Evolutionary conservation across 1,284 basidiomycete genomes (phyloP).

Genomic region (Clitocybe nebularis): DNA sequence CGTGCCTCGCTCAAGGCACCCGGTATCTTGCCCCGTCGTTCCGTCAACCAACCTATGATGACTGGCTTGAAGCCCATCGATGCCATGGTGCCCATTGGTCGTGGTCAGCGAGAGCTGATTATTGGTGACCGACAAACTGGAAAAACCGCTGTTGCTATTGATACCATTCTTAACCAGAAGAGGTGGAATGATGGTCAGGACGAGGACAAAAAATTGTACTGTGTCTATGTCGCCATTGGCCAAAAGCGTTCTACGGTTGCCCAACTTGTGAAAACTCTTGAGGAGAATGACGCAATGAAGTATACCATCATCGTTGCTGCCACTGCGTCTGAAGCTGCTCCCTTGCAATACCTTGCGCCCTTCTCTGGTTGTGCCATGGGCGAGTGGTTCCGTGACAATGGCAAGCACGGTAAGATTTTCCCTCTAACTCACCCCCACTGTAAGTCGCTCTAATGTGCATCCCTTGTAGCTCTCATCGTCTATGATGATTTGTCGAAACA

Average conservation of each 20-base stretch:
- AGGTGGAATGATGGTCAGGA: slow-evolving; percentile 98
- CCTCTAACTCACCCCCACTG: background rate
- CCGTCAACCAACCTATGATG: slow-evolving; percentile 99
- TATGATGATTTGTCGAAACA: slow-evolving; percentile 99
- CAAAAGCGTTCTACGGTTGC: slow-evolving; percentile 99
- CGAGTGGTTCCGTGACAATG: slow-evolving; percentile 99
- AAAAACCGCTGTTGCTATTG: slow-evolving; percentile 98
- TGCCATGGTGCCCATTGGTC: slow-evolving; percentile 99
- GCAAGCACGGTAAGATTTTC: slow-evolving; percentile 73
- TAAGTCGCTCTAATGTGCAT: slow-evolving; percentile 12
- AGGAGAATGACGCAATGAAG: slow-evolving; percentile 99
- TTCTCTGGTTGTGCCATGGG: slow-evolving; percentile 99
- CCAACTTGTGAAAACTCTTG: slow-evolving; percentile 98
- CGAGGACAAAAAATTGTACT: slow-evolving; percentile 98
- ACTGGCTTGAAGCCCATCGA: slow-evolving; percentile 99
- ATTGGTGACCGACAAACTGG: slow-evolving; percentile 99
- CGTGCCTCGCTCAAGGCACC: slow-evolving; percentile 98
- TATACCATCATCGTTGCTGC: slow-evolving; percentile 99
- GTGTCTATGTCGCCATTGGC: slow-evolving; percentile 98
- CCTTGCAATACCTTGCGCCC: slow-evolving; percentile 97
- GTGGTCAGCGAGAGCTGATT: slow-evolving; percentile 99
- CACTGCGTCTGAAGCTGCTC: slow-evolving; percentile 98
- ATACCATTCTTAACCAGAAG: slow-evolving; percentile 99
- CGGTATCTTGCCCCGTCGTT: slow-evolving; percentile 97
- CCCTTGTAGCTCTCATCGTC: slow-evolving; percentile 81